Evolutionary conservation across 495 filamentous ascomycete genomes (phyloP).

Genomic region (Annulohypoxylon nitens): DNA sequence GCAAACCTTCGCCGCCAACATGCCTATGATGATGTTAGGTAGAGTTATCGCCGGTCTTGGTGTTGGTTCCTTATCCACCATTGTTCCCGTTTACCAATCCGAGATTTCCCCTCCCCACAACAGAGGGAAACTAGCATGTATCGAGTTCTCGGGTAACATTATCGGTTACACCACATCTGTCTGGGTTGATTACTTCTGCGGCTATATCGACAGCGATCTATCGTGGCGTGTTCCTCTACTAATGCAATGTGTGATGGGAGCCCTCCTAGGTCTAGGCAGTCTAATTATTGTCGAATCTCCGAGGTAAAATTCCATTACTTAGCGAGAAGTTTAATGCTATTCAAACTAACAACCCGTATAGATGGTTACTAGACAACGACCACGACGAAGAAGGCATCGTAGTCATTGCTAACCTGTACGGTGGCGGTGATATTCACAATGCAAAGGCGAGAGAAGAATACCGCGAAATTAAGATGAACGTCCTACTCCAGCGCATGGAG

Average conservation of each 20-base stretch:
- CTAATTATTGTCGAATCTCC: constrained; percentile 96
- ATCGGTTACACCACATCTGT: constrained; percentile 94
- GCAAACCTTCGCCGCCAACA: constrained; percentile 82
- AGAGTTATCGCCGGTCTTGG: constrained; percentile 93
- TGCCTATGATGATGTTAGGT: constrained; percentile 93
- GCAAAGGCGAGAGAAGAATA: constrained; percentile 92
- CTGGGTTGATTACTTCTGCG: constrained; percentile 98
- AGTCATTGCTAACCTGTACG: constrained; percentile 97
- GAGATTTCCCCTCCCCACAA: constrained; percentile 98
- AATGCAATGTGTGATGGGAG: constrained; percentile 95
- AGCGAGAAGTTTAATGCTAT: constrained; percentile 20
- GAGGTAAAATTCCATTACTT: constrained; percentile 68
- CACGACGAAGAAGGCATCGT: constrained; percentile 98
- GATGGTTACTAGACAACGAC: constrained; percentile 97
- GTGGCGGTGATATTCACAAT: constrained; percentile 93
- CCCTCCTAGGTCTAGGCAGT: constrained; percentile 84
- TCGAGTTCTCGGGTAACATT: constrained; percentile 98
- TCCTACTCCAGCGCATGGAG: constrained; percentile 91
- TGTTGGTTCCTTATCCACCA: constrained; percentile 94
- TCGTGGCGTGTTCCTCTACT: constrained; percentile 93
- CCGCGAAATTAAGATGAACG: constrained; percentile 98
- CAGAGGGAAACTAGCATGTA: constrained; percentile 93
- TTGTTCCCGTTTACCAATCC: constrained; percentile 97
- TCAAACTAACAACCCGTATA: constrained; percentile 53
- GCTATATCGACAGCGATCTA: constrained; percentile 84